Evolutionary conservation across 352 stramenopile genomes (phyloP), one percentile per base, ranked within the genome.

Genomic region (Globisporangium apiculatum): DNA sequence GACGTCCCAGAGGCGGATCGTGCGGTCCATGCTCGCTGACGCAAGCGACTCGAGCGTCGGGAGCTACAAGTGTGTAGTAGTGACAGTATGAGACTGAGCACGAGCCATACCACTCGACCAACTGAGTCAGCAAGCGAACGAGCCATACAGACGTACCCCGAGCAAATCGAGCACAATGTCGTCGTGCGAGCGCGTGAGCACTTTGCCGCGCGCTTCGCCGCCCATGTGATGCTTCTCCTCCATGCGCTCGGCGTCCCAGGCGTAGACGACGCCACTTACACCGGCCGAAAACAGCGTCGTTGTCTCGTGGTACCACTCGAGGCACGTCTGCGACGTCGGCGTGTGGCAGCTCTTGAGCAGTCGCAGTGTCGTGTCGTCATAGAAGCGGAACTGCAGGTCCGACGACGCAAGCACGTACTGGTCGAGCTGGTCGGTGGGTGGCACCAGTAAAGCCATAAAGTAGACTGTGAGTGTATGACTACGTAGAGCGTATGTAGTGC

Each of bases 1-100:
- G 6, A 94, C 72, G 55, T 96, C 87, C 87, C 86, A 96, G n/a
- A 96, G 68, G 0, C 82, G 81, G 50, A 96, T 93, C 17, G 78
- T 96, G 46, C 78, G 79, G 64, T 96, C 87, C 85, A 96, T 96
- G 58, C 82, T 94, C 15, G 79, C 86, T 2, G 79, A 94, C 35
- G 84, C 86, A 10, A 96, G 62, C 31, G 82, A 86, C 53, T 95
- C 86, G 24, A 96, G 70, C 10, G 80, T 84, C 46, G 77, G 75
- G 4, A 96, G 64, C 69, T 92, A 55, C 31, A 58, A 17, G 18
- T 5, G 53, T 7, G 9, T 7, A 12, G 9, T 24, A 24, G 15
- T 9, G 18, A 14, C 5, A 17, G 18, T 38, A 37, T 36, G 14
- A 48, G 45, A 31, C 24, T 31, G 24, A 3, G 24, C 3, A 31